Percentiles rank a stretch among this genome's conserved stretches.
Evolutionary conservation across 2,329 filamentous ascomycete species (phyloP).

Genomic region (Ophiostoma himal-ulmi): DNA sequence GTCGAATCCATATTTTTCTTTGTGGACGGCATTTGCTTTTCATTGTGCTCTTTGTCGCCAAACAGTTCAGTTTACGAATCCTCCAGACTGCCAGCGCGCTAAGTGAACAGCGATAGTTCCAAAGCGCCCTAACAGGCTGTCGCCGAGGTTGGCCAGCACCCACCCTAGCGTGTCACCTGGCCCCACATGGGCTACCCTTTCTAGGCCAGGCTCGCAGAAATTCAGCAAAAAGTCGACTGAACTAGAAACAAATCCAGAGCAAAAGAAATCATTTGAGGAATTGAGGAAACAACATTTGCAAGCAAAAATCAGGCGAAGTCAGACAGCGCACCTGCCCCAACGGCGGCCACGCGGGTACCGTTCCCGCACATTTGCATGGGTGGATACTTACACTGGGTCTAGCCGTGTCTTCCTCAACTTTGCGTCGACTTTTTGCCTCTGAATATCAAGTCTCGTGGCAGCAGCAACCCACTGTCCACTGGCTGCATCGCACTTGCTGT

Average conservation of each 20-base stretch:
- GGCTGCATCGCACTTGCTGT: conserved; percentile 9
- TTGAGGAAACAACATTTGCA: too few species aligned
- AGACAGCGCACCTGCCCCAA: not conserved
- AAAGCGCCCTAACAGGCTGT: not conserved
- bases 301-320: not conserved
- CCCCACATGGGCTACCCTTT: not conserved
- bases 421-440: conserved; percentile 7
- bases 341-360: not conserved
- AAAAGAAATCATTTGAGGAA: not conserved
- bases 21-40: not conserved
- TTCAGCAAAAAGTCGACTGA: not conserved
- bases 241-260: not conserved
- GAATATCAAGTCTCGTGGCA: conserved; percentile 7
- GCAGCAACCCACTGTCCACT: not conserved
- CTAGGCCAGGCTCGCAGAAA: not conserved
- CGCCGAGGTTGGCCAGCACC: not conserved
- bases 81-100: not conserved
- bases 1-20: too few species aligned
- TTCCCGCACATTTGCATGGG: not conserved
- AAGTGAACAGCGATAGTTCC: not conserved
- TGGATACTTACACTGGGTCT: conserved; percentile 12
- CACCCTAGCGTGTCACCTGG: not conserved
- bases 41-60: not conserved
- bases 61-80: not conserved
- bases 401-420: conserved; percentile 4